A percentile compares a stretch with the other conserved stretches of the same genome.
Conservation (phyloP, 2,329 filamentous ascomycete species). For the Fusarium sp. region DNA sequence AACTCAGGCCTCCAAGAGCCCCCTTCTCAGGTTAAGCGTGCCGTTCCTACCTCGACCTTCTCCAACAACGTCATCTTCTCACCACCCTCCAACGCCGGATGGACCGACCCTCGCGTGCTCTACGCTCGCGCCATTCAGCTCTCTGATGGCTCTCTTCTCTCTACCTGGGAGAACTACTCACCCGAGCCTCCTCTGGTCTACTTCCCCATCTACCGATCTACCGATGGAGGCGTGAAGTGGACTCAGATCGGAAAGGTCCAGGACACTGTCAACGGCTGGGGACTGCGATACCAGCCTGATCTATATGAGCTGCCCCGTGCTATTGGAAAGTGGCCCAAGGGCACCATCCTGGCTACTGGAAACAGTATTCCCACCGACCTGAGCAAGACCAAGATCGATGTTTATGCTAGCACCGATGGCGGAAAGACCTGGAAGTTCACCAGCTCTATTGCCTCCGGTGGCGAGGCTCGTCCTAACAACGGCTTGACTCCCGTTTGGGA, state of each 20-base stretch:
- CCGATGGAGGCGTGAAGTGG: conserved; percentile 69
- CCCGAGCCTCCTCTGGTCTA: conserved; percentile 65
- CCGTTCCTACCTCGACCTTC: conserved; percentile 35
- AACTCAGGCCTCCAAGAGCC: conserved; percentile 10
- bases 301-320: conserved; percentile 70
- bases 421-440: conserved; percentile 75
- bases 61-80: conserved; percentile 53
- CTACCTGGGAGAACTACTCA: conserved; percentile 68
- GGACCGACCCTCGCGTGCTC: conserved; percentile 57
- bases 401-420: conserved; percentile 70
- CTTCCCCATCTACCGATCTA: conserved; percentile 66
- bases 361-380: conserved; percentile 70
- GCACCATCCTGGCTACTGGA: conserved; percentile 72
- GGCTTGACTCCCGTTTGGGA: conserved; percentile 78
- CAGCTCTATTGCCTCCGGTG: conserved; percentile 71
- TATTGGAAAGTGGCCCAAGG: conserved; percentile 68
- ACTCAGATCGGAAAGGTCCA: conserved; percentile 70
- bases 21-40: conserved; percentile 19
- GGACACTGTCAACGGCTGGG: conserved; percentile 72
- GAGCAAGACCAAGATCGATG: conserved; percentile 73
- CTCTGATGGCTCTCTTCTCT: conserved; percentile 58
- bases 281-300: conserved; percentile 77
- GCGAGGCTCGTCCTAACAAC: conserved; percentile 70
- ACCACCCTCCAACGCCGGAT: conserved; percentile 50
- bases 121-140: conserved; percentile 60